Evolutionary conservation across 495 filamentous ascomycete genomes (phyloP).

Genomic region (Darksidea phi): DNA sequence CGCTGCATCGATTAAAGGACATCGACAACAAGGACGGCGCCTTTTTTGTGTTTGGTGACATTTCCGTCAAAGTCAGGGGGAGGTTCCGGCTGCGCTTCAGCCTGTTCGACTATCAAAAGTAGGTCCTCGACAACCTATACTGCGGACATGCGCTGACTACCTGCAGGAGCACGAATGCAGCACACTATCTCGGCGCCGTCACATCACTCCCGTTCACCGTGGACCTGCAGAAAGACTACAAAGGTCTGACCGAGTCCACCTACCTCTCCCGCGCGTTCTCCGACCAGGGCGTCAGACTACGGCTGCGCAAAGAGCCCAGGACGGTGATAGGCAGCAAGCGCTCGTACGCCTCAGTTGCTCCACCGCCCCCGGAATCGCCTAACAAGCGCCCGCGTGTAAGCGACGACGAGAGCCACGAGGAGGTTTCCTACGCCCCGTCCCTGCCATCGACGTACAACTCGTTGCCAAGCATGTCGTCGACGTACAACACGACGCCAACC

Average conservation of each 20-base stretch:
- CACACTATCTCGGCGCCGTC: slow-evolving; percentile 67
- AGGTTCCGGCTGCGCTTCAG: slow-evolving; percentile 78
- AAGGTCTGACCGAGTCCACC: slow-evolving; percentile 86
- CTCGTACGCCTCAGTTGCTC: neutral
- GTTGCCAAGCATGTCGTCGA: no score
- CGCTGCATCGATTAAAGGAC: slow-evolving; percentile 89
- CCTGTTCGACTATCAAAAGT: slow-evolving; percentile 81
- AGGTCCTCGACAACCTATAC: slow-evolving; percentile 33
- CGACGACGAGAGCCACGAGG: no score
- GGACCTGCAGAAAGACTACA: slow-evolving; percentile 73
- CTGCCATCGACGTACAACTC: no score
- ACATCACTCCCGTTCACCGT: slow-evolving; percentile 72
- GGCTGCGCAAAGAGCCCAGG: slow-evolving; percentile 66
- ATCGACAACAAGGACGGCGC: slow-evolving; percentile 86
- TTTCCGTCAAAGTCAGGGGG: slow-evolving; percentile 82
- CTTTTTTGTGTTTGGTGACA: slow-evolving; percentile 95
- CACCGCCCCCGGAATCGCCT: neutral
- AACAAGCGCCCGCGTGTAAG: no score
- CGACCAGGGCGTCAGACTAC: slow-evolving; percentile 88
- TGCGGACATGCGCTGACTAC: slow-evolving; percentile 29
- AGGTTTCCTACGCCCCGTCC: no score
- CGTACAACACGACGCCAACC: no score
- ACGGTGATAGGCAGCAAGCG: slow-evolving; percentile 17
- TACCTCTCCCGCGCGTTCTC: slow-evolving; percentile 89
- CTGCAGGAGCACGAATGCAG: slow-evolving; percentile 51